Conservation (phyloP, 768 basidiomycete genomes). For the Amanita inopinata region DNA sequence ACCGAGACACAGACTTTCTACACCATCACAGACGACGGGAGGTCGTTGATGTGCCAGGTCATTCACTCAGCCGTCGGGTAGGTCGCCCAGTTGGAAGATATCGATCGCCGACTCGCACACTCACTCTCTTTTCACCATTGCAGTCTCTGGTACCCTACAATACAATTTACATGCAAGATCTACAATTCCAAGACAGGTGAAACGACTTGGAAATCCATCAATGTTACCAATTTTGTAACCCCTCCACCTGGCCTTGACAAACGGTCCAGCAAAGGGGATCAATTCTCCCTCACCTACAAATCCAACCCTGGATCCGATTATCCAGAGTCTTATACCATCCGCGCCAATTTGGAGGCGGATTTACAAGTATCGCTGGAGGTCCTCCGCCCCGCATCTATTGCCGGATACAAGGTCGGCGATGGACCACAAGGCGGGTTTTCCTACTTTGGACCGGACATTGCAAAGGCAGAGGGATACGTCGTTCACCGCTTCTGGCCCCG, state of each 20-base stretch:
- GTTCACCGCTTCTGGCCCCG: constrained; percentile 90
- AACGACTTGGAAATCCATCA: constrained; percentile 78
- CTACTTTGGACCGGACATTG: constrained; percentile 67
- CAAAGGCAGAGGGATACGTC: constrained; percentile 74
- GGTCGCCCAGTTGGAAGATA: constrained; percentile 20
- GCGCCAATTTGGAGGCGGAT: constrained; percentile 69
- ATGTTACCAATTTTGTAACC: constrained; percentile 70
- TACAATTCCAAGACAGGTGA: constrained; percentile 71
- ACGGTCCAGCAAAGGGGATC: constrained; percentile 77
- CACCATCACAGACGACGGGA: constrained; percentile 70
- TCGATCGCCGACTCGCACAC: constrained; percentile 9
- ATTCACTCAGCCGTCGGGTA: constrained; percentile 88
- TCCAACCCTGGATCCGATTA: constrained; percentile 42
- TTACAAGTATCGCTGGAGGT: constrained; percentile 74
- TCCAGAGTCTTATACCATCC: constrained; percentile 73
- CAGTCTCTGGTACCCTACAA: constrained; percentile 88
- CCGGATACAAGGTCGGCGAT: constrained; percentile 88
- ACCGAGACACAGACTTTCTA: constrained; percentile 93
- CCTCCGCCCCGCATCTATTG: constrained; percentile 53
- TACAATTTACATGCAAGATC: constrained; percentile 90
- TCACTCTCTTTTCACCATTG: constrained; percentile 3
- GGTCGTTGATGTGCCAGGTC: constrained; percentile 69
- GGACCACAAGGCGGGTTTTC: constrained; percentile 85
- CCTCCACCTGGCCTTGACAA: constrained; percentile 75
- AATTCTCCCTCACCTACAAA: constrained; percentile 70